Percentiles rank a stretch among this genome's conserved stretches.
These are phyloP conservation scores for Microbotryomycetes sp. DNA, from an alignment of 1,284 basidiomycete species.

Conservation along the genomic window DNA sequence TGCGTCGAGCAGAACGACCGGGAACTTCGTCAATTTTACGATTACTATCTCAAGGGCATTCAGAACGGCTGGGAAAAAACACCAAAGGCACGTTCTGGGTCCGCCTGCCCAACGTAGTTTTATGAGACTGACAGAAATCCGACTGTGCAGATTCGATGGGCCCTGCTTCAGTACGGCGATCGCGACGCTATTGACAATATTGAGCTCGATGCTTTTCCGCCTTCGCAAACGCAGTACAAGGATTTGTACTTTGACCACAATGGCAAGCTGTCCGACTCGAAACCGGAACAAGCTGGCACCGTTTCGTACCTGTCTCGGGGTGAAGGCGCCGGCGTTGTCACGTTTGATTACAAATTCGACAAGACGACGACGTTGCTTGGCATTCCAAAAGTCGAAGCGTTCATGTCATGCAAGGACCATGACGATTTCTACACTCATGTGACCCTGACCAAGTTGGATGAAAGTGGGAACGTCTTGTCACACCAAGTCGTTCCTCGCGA, in stretches of 20 bases:
- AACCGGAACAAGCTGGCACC: not conserved
- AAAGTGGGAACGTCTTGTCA: slow-evolving; percentile 25
- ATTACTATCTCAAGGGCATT: slow-evolving; percentile 32
- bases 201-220: slow-evolving; percentile 22
- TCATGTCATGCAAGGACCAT: slow-evolving; percentile 31
- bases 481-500: slow-evolving; percentile 31
- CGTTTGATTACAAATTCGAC: slow-evolving; percentile 27
- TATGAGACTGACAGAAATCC: not conserved
- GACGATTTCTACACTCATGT: slow-evolving; percentile 35
- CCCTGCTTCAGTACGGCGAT: slow-evolving; percentile 25
- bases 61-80: slow-evolving; percentile 31
- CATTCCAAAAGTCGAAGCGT: slow-evolving; percentile 30
- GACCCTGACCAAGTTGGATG: slow-evolving; percentile 33
- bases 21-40: slow-evolving; percentile 33
- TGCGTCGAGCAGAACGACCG: slow-evolving; percentile 21
- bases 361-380: slow-evolving; percentile 28
- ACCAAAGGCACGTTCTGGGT: slow-evolving; percentile 8
- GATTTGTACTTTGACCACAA: slow-evolving; percentile 21
- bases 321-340: slow-evolving; percentile 4
- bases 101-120: not conserved
- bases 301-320: slow-evolving; percentile 24
- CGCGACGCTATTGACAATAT: slow-evolving; percentile 24
- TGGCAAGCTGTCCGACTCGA: slow-evolving; percentile 14
- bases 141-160: slow-evolving; percentile 7
- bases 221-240: slow-evolving; percentile 27